Percentiles rank a stretch among this genome's conserved stretches.
phyloP scores from a whole-genome alignment of 2,329 filamentous ascomycete species.

The Diaporthe aspalathi region DNA sequence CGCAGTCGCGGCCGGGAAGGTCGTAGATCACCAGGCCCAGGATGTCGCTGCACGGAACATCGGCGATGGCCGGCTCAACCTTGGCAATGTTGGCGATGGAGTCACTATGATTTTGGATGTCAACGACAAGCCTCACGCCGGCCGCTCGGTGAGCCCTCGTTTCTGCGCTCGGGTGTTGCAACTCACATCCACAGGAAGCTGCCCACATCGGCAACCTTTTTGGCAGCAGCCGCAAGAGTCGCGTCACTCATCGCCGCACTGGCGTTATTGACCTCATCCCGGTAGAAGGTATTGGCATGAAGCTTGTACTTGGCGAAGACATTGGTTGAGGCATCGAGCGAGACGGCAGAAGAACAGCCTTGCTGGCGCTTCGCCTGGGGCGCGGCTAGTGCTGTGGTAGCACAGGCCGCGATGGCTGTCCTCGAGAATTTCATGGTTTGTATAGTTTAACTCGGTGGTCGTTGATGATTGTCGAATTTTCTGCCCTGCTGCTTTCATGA shows the following conservation, averaged over 20 bases:
- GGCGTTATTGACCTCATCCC: constrained; percentile 52
- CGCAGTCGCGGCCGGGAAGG: constrained; percentile 72
- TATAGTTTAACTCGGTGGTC: constrained; percentile 5
- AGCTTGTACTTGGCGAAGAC: constrained; percentile 53
- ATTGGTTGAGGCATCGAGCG: constrained; percentile 53
- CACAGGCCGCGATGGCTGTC: constrained; percentile 51
- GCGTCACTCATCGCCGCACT: constrained; percentile 46
- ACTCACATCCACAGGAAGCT: constrained; percentile 55
- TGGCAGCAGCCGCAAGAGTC: constrained; percentile 46
- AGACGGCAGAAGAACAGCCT: constrained; percentile 51
- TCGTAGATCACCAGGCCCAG: constrained; percentile 70
- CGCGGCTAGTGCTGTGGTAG: constrained; percentile 49
- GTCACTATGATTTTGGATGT: constrained; percentile 44
- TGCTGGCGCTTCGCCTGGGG: constrained; percentile 46
- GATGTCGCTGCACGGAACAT: constrained; percentile 53
- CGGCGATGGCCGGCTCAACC: constrained; percentile 51
- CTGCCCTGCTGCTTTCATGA: not conserved
- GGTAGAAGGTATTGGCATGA: constrained; percentile 54
- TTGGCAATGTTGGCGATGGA: constrained; percentile 53
- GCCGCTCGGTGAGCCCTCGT: not conserved
- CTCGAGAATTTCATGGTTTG: constrained; percentile 52
- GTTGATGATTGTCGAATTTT: not conserved
- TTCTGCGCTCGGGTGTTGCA: not conserved
- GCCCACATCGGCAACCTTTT: constrained; percentile 52
- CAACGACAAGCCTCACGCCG: not conserved